Evolutionary conservation across 352 stramenopile genomes (phyloP), one percentile per base, ranked within the genome.

Genomic region (Globisporangium acanthophoron): DNA sequence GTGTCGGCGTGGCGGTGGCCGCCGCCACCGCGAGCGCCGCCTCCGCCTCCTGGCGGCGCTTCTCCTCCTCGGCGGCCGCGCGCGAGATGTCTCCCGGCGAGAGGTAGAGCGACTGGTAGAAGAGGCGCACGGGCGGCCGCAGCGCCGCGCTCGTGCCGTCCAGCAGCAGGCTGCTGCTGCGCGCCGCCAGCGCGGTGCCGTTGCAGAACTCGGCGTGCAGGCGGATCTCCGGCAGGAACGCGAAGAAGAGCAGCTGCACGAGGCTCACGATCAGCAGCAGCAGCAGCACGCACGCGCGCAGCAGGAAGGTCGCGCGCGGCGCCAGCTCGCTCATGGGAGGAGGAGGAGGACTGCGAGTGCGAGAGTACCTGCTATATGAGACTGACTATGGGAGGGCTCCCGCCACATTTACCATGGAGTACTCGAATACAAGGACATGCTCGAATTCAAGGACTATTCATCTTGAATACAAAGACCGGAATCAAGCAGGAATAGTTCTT

Each of bases 21-120:
- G 43, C 54, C 39, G 53, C 20, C 8, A 54, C 20, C 31, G 60
- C 52, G 15, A 58, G 29, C n/a, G 39, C 59, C 35, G 65, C 56
- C 7, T 70, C 64, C 40, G 65, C 55, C 2, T 70, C 62, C 40
- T 90, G 76, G 8, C 55, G 53, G 33, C 67, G 50, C 46, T 62
- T 61, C 50, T 79, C 69, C 56, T 76, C 56, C 15, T 76, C 66
- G 49, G 80, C 78, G 52, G 80, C 67, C 13, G 80, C 70, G 15
- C 66, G 52, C 16, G 63, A 66, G 31, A 90, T 71, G 44, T 89
- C 80, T 5, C 69, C 54, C 5, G 83, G 80, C 4, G 80, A 90
- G 9, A 90, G 60, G 57, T 79, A 92, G 7, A 92, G 69, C 65
- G 80, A 92, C 58, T 88, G 78, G 58, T 90, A 92, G 45, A 92